These are phyloP conservation scores for Phyllosticta ampelicida DNA, from an alignment of 2,329 filamentous ascomycete genomes.

Conservation along the genomic window DNA sequence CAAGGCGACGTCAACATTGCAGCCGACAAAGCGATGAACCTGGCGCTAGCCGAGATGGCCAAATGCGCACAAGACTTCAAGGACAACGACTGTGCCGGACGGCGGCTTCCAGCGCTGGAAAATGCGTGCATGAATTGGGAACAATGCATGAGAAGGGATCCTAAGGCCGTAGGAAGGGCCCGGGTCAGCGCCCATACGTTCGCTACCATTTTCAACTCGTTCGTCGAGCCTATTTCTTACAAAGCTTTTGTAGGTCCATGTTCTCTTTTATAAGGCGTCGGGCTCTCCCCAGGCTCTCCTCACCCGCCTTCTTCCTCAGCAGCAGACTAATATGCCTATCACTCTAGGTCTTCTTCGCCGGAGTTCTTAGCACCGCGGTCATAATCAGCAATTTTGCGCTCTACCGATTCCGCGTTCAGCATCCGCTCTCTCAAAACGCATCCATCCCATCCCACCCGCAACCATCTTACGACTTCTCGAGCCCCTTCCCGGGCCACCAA, in stretches of 20 bases:
- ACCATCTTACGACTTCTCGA: neutral
- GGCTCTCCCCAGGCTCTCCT: neutral
- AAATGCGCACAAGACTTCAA: conserved; percentile 63
- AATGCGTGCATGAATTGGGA: conserved; percentile 70
- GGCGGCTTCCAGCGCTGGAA: conserved; percentile 62
- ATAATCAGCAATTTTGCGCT: neutral
- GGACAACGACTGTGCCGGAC: conserved; percentile 62
- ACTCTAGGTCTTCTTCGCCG: neutral
- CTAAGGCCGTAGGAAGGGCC: conserved; percentile 64
- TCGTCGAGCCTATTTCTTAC: conserved; percentile 80
- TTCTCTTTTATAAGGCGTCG: too few relatives aligned
- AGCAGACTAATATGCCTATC: neutral
- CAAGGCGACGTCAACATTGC: conserved; percentile 65
- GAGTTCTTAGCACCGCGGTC: neutral
- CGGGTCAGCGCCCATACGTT: conserved; percentile 78
- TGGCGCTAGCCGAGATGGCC: conserved; percentile 61
- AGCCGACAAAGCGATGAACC: conserved; percentile 55
- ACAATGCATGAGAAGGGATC: conserved; percentile 76
- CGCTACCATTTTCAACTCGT: conserved; percentile 86
- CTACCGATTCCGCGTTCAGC: neutral
- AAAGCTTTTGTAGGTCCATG: conserved; percentile 55
- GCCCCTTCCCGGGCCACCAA: neutral
- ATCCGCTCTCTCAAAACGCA: neutral
- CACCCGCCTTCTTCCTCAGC: neutral
- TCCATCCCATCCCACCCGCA: neutral